These are phyloP conservation scores for Marasmius sp. DNA, from an alignment of 1,284 basidiomycete genomes.

Conservation along the genomic window DNA sequence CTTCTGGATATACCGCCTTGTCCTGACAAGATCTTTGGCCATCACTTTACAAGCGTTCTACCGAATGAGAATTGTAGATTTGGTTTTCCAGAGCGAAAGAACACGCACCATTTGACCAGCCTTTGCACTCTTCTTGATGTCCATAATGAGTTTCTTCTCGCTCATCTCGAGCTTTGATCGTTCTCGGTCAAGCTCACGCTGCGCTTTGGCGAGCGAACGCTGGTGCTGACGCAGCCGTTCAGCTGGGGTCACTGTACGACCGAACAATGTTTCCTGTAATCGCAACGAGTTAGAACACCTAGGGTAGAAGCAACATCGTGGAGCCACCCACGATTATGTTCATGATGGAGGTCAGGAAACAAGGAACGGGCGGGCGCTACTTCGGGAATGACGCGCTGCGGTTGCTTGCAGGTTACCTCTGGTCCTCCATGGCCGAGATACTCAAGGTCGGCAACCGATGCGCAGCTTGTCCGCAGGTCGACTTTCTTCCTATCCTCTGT, in stretches of 20 bases:
- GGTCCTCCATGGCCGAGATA: constrained; percentile 30
- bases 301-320: constrained; percentile 1
- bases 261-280: constrained; percentile 88
- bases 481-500: constrained; percentile 69
- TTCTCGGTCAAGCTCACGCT: constrained; percentile 96
- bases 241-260: constrained; percentile 90
- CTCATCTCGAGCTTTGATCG: constrained; percentile 92
- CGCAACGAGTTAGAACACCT: constrained; percentile 12
- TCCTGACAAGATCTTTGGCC: constrained; percentile 98
- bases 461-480: constrained; percentile 50
- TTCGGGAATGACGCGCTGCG: neutral
- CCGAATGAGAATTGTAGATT: constrained; percentile 15
- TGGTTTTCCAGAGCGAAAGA: neutral
- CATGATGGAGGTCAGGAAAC: constrained; percentile 43
- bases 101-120: constrained; percentile 85
- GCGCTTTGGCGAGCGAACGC: constrained; percentile 92
- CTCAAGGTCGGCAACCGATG: constrained; percentile 55
- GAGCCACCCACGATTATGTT: constrained; percentile 64
- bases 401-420: neutral
- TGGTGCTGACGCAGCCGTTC: constrained; percentile 97
- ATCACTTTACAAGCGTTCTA: constrained; percentile 98
- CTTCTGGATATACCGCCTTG: constrained; percentile 93
- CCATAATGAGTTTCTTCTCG: constrained; percentile 90
- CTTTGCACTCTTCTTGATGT: constrained; percentile 97
- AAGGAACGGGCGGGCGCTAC: constrained; percentile 1